Percentiles rank a stretch among this genome's conserved stretches.
Evolutionary conservation across 2,329 filamentous ascomycete genomes (phyloP).

Genomic region (Blastomyces silverae): DNA sequence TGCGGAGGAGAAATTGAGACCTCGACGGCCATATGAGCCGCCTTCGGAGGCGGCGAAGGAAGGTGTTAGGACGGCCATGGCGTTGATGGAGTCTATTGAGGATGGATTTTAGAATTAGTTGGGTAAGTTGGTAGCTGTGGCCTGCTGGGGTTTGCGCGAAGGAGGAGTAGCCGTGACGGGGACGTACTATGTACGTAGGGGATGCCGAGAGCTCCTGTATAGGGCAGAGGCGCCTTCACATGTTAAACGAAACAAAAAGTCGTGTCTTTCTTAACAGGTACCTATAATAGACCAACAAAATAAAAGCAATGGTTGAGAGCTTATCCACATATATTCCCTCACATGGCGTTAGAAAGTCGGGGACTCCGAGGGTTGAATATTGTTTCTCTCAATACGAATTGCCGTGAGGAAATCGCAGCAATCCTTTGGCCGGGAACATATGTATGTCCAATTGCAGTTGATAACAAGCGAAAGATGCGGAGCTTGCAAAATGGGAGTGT

Average conservation of each 20-base stretch:
- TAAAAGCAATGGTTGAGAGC: background rate
- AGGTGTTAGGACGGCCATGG: slow-evolving; percentile 39
- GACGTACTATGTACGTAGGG: background rate
- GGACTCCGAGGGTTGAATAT: background rate
- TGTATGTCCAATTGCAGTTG: background rate
- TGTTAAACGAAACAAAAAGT: background rate
- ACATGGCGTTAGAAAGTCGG: background rate
- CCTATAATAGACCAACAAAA: background rate
- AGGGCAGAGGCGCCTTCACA: background rate
- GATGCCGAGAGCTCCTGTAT: background rate
- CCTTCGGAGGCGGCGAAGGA: slow-evolving; percentile 41
- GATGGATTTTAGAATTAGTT: slow-evolving; percentile 23
- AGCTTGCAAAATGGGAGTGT: background rate
- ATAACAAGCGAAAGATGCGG: background rate
- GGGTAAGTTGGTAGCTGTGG: background rate
- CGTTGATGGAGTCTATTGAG: slow-evolving; percentile 39
- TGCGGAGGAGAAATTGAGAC: slow-evolving; percentile 52
- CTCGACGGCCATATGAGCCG: slow-evolving; percentile 56
- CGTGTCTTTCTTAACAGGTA: background rate
- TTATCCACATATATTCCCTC: background rate
- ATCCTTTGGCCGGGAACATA: background rate
- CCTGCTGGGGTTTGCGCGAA: background rate
- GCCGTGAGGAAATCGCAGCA: background rate
- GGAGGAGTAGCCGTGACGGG: background rate
- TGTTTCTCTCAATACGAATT: background rate